Conservation (phyloP, 768 basidiomycete species). For the Mycena chlorophos region DNA sequence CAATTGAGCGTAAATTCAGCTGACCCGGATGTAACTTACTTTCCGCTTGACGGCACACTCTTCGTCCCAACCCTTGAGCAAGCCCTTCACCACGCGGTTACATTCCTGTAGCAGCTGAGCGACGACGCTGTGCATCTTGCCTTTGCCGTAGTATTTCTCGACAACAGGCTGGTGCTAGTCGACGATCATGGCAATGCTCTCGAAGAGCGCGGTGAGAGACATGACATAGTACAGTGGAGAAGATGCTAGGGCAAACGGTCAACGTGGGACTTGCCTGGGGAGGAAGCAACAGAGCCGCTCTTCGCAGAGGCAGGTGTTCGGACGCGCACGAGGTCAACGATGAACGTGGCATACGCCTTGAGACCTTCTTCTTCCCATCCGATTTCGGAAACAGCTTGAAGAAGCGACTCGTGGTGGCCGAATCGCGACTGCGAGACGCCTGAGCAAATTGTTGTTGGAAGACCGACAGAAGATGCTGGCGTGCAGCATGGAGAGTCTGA, state of each 20-base stretch:
- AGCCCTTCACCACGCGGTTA: constrained; percentile 74
- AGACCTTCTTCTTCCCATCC: constrained; percentile 93
- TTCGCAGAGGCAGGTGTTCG: constrained; percentile 78
- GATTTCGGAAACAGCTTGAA: constrained; percentile 98
- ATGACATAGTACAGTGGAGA: constrained; percentile 92
- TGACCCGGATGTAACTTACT: constrained; percentile 37
- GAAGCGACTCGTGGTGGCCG: constrained; percentile 85
- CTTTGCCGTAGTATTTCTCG: constrained; percentile 93
- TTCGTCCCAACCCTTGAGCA: constrained; percentile 90
- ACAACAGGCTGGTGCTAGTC: constrained; percentile 98
- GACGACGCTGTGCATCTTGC: constrained; percentile 83
- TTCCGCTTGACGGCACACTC: constrained; percentile 82
- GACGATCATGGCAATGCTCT: constrained; percentile 92
- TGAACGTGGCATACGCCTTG: constrained; percentile 89
- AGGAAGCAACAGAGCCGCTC: constrained; percentile 50
- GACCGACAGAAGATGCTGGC: constrained; percentile 70
- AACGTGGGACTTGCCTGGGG: constrained; percentile 1
- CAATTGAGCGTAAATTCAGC: constrained; percentile 2
- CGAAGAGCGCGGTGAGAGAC: constrained; percentile 86
- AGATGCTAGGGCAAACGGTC: constrained; percentile 57
- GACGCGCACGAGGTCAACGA: constrained; percentile 84
- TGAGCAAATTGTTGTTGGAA: constrained; percentile 81
- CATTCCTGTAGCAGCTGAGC: constrained; percentile 78
- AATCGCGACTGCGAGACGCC: constrained; percentile 80
- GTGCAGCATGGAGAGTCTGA: constrained; percentile 75